Base-by-base conservation (phyloP, 805 yeast species). In the Lachancea thermotolerans region DNA sequence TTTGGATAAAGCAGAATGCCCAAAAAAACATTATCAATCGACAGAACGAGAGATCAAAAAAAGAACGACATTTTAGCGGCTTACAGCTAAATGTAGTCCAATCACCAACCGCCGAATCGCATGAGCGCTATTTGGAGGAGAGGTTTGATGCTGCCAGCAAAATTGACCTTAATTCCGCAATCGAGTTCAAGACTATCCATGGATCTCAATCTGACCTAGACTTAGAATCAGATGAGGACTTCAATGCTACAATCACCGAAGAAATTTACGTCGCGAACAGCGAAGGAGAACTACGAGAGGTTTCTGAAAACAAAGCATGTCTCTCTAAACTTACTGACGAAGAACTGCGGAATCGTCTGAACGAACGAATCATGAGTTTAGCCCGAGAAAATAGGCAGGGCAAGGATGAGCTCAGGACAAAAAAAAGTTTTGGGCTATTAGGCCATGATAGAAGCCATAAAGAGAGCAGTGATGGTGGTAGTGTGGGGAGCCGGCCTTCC, bases 301-400 rank as follows among this genome's bases (percentile, higher is more conserved):
- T 36, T 30, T 42, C 21, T 27, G 46, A 36, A 17, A 37, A 36
- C n/a, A 37, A 33, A 27, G 41, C 45, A 8, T 48, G 46, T 7
- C 42, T 52, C 31, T 43, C 41, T 10, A 47, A 53, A 11, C 18
- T 54, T 2, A 49, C 56, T 8, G 68, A 64, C 46, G 60, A 57
- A 25, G 65, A 63, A 40, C 40, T 65, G 14, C 50, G 58, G 37
- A 37, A 46, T 12, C 56, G 54, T 41, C 42, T 65, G 25, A 53
- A 62, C 37, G 57, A 58, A 37, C 55, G 63, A 30, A 60, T 65
- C 11, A 42, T 45, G 15, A 48, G 49, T 34, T 47, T 65, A 34
- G 64, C 66, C 10, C 46, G 50, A 29, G 66, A 64, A 40, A 65
- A 65, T 41, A 59, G 52, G 39, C 50, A 49, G 30, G 58, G 61